A percentile compares a stretch with the other conserved stretches of the same genome.
Conservation (phyloP, 2,329 filamentous ascomycete species). For the Tolypocladium guangdongense region DNA sequence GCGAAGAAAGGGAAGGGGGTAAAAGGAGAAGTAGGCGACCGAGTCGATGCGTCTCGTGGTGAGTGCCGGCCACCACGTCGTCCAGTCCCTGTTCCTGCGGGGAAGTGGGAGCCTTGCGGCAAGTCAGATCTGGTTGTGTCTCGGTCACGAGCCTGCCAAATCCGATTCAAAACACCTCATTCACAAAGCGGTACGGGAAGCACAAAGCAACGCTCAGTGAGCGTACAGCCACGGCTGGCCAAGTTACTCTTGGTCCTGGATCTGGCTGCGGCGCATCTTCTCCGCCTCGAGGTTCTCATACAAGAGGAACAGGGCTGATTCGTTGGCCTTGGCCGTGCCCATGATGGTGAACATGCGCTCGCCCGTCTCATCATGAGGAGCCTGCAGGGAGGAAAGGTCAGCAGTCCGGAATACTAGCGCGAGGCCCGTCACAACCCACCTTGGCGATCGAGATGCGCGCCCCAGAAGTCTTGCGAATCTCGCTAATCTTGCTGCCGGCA, state of each 20-base stretch:
- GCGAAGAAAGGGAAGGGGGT: constrained; percentile 11
- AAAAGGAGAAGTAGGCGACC: constrained; percentile 7
- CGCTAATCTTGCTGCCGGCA: constrained; percentile 92
- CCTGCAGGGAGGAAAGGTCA: constrained; percentile 26
- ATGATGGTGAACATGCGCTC: constrained; percentile 99
- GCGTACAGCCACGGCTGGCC: constrained; percentile 2
- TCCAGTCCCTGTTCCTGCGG: constrained; percentile 32
- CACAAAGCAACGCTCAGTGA: constrained; percentile 15
- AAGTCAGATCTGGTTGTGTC: constrained; percentile 48
- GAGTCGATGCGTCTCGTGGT: constrained; percentile 12
- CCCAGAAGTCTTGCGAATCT: constrained; percentile 93
- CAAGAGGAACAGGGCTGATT: constrained; percentile 88
- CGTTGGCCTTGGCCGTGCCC: constrained; percentile 86
- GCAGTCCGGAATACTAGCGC: background rate
- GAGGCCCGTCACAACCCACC: constrained; percentile 28
- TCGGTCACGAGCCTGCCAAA: constrained; percentile 36
- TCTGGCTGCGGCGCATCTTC: constrained; percentile 94
- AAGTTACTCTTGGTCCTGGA: constrained; percentile 41
- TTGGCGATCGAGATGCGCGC: constrained; percentile 97
- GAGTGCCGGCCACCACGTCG: constrained; percentile 29
- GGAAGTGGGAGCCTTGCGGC: constrained; percentile 49
- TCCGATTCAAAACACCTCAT: constrained; percentile 31
- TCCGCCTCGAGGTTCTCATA: constrained; percentile 99
- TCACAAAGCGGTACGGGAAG: constrained; percentile 17
- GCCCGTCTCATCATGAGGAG: constrained; percentile 91